Evolutionary conservation across 805 yeast species (phyloP), one percentile per base, ranked within the genome.

Genomic region (Kodamaea lidongshanica): DNA sequence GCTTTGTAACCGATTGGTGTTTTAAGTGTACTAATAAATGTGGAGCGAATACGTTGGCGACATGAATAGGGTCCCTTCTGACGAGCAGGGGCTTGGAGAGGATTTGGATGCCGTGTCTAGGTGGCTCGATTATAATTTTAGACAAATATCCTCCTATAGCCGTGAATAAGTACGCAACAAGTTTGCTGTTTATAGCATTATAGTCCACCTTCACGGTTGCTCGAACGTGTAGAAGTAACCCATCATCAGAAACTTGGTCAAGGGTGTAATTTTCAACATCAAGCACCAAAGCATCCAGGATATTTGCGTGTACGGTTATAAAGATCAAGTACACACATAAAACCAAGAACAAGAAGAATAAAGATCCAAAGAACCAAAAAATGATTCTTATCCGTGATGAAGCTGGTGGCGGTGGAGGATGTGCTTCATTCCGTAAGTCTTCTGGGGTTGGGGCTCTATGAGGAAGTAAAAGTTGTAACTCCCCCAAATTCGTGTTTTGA

Each of bases 161-260:
- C 25, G 45, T 47, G 16, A 55, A 32, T 1, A 49, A 21, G 29
- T 52, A 52, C 3, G 57, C 6, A 3, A 27, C 12, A n/a, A n/a
- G n/a, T n/a, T n/a, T n/a, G 28, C 44, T 53, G 18, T 40, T 14
- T 5, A 60, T 41, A 6, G 44, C 33, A 27, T 45, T 50, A 37
- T 61, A 62, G 37, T 59, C 35, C 10, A 60, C 41, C 5, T 37
- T 25, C 3, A 60, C 30, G 0, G 47, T 28, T 3, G 57, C 58
- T 4, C 40, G 35, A 11, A 60, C 50, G 29, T 50, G 56, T 12
- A 56, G 41, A 13, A 48, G 42, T 5, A 58, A 25, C 2, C 68
- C 67, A 5, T 30, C 26, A 11, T 46, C 48, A 17, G 45, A 44
- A 14, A 57, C 32, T 7, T 35, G 34, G 5, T 28, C 26, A 5